Evolutionary conservation across 1,284 basidiomycete genomes (phyloP).

Genomic region (Athelia sp.): DNA sequence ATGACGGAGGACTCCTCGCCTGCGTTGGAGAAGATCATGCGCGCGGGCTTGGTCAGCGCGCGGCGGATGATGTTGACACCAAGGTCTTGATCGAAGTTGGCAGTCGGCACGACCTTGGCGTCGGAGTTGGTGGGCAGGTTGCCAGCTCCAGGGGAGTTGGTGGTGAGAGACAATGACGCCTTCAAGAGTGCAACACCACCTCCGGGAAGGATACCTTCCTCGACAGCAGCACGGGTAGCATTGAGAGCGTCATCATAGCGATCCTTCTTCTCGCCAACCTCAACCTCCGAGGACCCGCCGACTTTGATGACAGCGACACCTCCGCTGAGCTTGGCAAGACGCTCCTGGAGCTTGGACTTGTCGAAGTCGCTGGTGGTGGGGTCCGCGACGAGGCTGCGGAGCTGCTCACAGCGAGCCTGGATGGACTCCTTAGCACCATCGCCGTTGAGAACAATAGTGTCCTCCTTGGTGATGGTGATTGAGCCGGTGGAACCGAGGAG

Average conservation of each 20-base stretch:
- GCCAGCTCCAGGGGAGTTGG: constrained; percentile 44
- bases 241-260: constrained; percentile 97
- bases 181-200: constrained; percentile 92
- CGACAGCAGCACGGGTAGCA: constrained; percentile 95
- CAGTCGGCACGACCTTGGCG: constrained; percentile 64
- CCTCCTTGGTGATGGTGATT: constrained; percentile 97
- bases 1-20: constrained; percentile 95
- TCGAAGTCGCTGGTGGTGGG: constrained; percentile 90
- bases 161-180: constrained; percentile 77
- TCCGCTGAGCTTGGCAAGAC: constrained; percentile 92
- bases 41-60: constrained; percentile 80
- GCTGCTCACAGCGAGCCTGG: constrained; percentile 90
- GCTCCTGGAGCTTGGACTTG: constrained; percentile 93
- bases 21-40: constrained; percentile 92
- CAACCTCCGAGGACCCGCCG: constrained; percentile 90
- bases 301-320: constrained; percentile 99
- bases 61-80: constrained; percentile 92
- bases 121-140: constrained; percentile 44
- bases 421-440: constrained; percentile 85
- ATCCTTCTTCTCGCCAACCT: constrained; percentile 99
- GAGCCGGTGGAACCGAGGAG: constrained; percentile 90
- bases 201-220: constrained; percentile 96
- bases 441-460: constrained; percentile 95
- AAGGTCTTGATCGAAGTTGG: constrained; percentile 98
- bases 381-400: constrained; percentile 83